phyloP scores from a whole-genome alignment of 1,139 yeast species.

The Kurtzmaniella quercitrusa region DNA sequence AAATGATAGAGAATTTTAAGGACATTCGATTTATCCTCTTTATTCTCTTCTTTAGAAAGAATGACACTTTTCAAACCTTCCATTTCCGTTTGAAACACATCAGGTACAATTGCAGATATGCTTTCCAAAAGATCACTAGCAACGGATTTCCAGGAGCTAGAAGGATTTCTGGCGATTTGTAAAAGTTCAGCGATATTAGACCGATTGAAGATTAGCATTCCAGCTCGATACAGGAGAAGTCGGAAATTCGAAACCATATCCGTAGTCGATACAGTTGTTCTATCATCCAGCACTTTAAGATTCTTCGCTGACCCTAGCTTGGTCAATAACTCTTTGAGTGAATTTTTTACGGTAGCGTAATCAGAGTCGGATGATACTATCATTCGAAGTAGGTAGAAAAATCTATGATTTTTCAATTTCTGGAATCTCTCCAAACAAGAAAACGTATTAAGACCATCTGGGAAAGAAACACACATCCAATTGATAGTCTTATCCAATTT shows the following conservation, averaged over 20 bases:
- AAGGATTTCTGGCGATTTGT: slow-evolving; percentile 36
- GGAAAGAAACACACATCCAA: slow-evolving; percentile 61
- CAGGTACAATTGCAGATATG: slow-evolving; percentile 60
- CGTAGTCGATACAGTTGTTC: slow-evolving; percentile 35
- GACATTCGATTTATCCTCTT: slow-evolving; percentile 10
- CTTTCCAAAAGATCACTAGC: slow-evolving; percentile 56
- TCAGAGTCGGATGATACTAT: slow-evolving; percentile 59
- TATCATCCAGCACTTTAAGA: slow-evolving; percentile 35
- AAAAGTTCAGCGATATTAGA: slow-evolving; percentile 58
- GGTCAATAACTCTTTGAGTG: slow-evolving; percentile 57
- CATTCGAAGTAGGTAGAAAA: slow-evolving; percentile 49
- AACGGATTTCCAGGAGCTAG: slow-evolving; percentile 24
- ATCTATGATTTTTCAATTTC: slow-evolving; percentile 52
- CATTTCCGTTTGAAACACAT: slow-evolving; percentile 59
- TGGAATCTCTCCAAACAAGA: slow-evolving; percentile 49
- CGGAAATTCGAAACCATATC: slow-evolving; percentile 52
- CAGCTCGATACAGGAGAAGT: slow-evolving; percentile 55
- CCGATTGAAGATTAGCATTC: slow-evolving; percentile 60
- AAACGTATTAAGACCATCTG: slow-evolving; percentile 46
- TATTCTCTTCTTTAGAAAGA: slow-evolving; percentile 3
- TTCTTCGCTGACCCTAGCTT: slow-evolving; percentile 51
- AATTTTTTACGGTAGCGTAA: slow-evolving; percentile 52
- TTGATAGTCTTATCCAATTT: slow-evolving; percentile 55
- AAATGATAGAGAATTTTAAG: slow-evolving; percentile 63
- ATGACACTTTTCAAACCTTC: slow-evolving; percentile 39